phyloP scores from a whole-genome alignment of 192 early-diverging fungal species.

The Entrophospora sp. region DNA sequence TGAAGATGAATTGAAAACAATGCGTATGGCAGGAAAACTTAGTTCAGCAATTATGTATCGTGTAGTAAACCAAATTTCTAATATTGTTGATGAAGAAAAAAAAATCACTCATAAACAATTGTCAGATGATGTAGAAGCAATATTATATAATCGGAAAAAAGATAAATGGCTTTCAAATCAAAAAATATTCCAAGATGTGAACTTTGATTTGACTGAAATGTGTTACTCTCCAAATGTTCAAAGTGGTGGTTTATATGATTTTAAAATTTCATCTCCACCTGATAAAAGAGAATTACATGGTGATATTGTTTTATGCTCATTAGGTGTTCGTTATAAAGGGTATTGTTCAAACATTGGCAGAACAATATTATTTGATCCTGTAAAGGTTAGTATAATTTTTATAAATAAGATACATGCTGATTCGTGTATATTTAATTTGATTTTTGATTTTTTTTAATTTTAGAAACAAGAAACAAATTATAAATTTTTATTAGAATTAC shows the following conservation, averaged over 20 bases:
- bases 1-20: conserved; percentile 72
- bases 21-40: conserved; percentile 62
- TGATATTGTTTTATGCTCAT: conserved; percentile 85
- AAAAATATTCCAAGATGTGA: conserved; percentile 61
- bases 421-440: conserved; percentile 10
- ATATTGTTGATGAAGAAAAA: conserved; percentile 81
- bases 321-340: conserved; percentile 88
- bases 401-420: background rate
- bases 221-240: conserved; percentile 92
- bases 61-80: conserved; percentile 78
- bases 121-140: conserved; percentile 60
- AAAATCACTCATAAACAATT: conserved; percentile 78
- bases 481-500: conserved; percentile 78
- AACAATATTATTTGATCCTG: conserved; percentile 90
- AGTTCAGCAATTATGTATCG: conserved; percentile 71
- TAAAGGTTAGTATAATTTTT: conserved; percentile 39
- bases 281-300: conserved; percentile 61
- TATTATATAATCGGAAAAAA: conserved; percentile 44
- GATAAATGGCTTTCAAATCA: conserved; percentile 42
- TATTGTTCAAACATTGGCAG: conserved; percentile 93
- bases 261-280: conserved; percentile 71
- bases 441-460: background rate
- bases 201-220: conserved; percentile 52
- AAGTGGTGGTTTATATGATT: conserved; percentile 88
- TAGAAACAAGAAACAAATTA: conserved; percentile 88